Conservation (phyloP, 257 asterid species). For the Solanum stenotomum region DNA sequence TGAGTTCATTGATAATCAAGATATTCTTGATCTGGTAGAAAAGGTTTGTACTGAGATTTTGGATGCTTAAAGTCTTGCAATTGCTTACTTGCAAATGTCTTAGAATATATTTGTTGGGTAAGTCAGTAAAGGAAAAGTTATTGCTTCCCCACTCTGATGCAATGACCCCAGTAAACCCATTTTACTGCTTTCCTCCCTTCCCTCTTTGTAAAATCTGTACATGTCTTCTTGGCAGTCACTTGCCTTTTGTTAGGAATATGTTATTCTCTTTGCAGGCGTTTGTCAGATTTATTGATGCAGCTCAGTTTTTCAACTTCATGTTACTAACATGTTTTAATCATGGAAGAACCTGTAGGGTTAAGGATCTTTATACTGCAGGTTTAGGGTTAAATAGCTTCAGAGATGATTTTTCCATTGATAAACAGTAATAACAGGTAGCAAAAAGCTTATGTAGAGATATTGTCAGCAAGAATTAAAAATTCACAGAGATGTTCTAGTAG, state of each 20-base stretch:
- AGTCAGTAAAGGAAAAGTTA: neutral
- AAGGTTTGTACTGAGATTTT: slow-evolving; percentile 41
- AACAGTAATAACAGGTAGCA: neutral
- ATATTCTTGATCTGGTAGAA: slow-evolving; percentile 86
- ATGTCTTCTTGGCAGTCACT: neutral
- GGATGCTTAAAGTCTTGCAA: neutral
- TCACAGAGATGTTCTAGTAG: neutral
- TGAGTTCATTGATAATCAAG: slow-evolving; percentile 97
- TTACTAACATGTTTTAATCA: neutral
- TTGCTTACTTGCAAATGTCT: neutral
- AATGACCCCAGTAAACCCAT: neutral
- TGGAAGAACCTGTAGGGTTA: neutral
- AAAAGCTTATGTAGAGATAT: neutral
- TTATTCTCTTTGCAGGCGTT: neutral
- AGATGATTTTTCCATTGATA: neutral
- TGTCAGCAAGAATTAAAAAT: neutral
- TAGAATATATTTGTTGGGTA: neutral
- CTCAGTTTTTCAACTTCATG: neutral
- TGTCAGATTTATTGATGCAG: neutral
- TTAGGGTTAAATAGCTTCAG: neutral
- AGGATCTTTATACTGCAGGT: neutral
- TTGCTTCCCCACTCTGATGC: neutral
- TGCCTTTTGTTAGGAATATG: neutral
- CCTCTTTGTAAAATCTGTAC: neutral
- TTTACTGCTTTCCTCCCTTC: neutral